Conservation (phyloP, 2,329 filamentous ascomycete species). For the Penicillium sp. region DNA sequence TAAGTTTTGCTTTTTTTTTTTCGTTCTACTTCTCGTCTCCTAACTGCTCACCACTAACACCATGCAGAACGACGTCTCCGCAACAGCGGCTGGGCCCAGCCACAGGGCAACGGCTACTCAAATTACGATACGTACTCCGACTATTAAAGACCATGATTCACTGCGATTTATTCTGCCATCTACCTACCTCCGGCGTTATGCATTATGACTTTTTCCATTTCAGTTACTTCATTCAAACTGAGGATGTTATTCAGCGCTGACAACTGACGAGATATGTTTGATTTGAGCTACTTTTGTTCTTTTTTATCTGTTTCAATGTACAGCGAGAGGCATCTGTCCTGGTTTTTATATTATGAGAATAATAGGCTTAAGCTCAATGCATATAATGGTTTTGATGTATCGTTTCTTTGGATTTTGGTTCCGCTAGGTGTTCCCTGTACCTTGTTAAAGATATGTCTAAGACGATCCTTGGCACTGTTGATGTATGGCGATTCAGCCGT, state of each 20-base stretch:
- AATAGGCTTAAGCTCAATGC: neutral
- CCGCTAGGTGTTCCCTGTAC: too few relatives aligned
- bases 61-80: constrained; percentile 37
- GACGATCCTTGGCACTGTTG: too few relatives aligned
- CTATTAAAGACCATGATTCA: constrained; percentile 26
- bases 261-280: constrained; percentile 4
- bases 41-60: neutral
- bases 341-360: neutral
- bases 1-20: constrained; percentile 28
- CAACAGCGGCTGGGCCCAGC: constrained; percentile 27
- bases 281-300: neutral
- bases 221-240: neutral
- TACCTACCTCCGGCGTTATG: constrained; percentile 7
- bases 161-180: constrained; percentile 17
- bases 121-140: constrained; percentile 38
- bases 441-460: too few relatives aligned
- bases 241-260: neutral
- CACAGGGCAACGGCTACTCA: constrained; percentile 25
- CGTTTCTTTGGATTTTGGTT: neutral
- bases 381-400: neutral
- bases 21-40: too few relatives aligned
- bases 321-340: neutral
- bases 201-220: neutral
- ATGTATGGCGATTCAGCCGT: too few relatives aligned
- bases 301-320: neutral